Evolutionary conservation across 2,329 filamentous ascomycete genomes (phyloP).

Genomic region (Basipetospora sp.): DNA sequence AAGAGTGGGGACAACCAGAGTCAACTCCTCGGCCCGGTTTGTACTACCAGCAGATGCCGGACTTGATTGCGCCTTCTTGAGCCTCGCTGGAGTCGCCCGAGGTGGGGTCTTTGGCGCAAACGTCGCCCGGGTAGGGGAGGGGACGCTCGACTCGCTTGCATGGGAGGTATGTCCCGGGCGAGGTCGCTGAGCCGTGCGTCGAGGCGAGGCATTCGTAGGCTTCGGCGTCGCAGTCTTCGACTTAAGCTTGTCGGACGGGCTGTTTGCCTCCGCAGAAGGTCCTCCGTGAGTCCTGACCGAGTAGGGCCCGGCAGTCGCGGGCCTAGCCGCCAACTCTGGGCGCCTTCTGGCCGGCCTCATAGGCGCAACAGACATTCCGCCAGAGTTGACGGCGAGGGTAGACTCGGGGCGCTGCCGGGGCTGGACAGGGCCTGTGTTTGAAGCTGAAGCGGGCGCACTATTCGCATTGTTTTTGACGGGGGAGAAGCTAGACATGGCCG

Average conservation of each 20-base stretch:
- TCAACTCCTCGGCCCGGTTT: constrained; percentile 28
- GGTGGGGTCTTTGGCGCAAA: constrained; percentile 20
- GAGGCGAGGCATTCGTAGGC: constrained; percentile 28
- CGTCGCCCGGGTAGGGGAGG: constrained; percentile 26
- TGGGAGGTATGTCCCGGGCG: constrained; percentile 33
- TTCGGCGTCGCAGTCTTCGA: constrained; percentile 1
- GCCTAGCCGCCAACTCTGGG: constrained; percentile 42
- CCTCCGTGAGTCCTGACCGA: constrained; percentile 42
- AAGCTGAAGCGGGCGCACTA: constrained; percentile 19
- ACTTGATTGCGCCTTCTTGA: constrained; percentile 20
- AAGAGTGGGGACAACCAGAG: constrained; percentile 35
- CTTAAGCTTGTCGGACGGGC: constrained; percentile 2
- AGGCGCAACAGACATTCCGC: constrained; percentile 48
- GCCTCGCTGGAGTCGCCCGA: constrained; percentile 25
- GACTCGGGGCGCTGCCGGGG: constrained; percentile 27
- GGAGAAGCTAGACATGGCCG: constrained; percentile 48
- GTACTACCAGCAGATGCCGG: constrained; percentile 14
- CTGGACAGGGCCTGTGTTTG: constrained; percentile 14
- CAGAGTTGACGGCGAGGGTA: constrained; percentile 31
- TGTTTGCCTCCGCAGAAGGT: constrained; percentile 21
- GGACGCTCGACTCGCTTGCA: constrained; percentile 35
- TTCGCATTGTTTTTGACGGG: constrained; percentile 29
- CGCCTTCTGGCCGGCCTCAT: constrained; percentile 45
- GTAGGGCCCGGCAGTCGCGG: constrained; percentile 51
- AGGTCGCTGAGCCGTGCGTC: constrained; percentile 29